Evolutionary conservation across 768 basidiomycete species (phyloP).

Genomic region (Nidula microcarpa): DNA sequence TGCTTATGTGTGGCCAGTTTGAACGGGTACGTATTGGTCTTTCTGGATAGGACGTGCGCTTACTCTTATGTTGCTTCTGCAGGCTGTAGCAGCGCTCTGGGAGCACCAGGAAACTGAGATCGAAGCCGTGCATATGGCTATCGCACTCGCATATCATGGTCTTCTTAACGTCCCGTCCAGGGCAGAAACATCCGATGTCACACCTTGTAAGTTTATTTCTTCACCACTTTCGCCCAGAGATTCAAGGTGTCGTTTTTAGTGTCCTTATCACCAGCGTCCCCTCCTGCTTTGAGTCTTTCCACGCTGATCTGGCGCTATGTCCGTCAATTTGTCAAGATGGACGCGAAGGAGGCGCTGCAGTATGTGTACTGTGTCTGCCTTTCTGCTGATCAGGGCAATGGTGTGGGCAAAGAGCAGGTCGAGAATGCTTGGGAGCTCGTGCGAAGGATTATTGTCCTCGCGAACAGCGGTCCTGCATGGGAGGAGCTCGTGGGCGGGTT

Average conservation of each 20-base stretch:
- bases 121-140: constrained; percentile 92
- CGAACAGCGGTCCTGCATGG: constrained; percentile 80
- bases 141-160: constrained; percentile 91
- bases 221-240: background rate
- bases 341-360: constrained; percentile 90
- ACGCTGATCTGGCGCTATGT: constrained; percentile 92
- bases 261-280: constrained; percentile 60
- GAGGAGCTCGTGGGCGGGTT: constrained; percentile 95
- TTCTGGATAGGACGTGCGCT: background rate
- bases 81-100: constrained; percentile 92
- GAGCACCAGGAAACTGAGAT: constrained; percentile 84
- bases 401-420: constrained; percentile 83
- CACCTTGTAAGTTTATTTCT: constrained; percentile 54
- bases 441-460: constrained; percentile 73
- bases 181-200: constrained; percentile 82
- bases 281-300: constrained; percentile 75
- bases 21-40: constrained; percentile 61
- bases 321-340: constrained; percentile 87
- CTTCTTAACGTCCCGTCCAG: constrained; percentile 79
- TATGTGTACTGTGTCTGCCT: constrained; percentile 89
- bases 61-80: background rate
- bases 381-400: constrained; percentile 62
- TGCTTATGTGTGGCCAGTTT: constrained; percentile 92
- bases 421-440: constrained; percentile 79
- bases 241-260: constrained; percentile 36